Evolutionary conservation across 1,284 basidiomycete genomes (phyloP).

Genomic region (Wallemia hederae): DNA sequence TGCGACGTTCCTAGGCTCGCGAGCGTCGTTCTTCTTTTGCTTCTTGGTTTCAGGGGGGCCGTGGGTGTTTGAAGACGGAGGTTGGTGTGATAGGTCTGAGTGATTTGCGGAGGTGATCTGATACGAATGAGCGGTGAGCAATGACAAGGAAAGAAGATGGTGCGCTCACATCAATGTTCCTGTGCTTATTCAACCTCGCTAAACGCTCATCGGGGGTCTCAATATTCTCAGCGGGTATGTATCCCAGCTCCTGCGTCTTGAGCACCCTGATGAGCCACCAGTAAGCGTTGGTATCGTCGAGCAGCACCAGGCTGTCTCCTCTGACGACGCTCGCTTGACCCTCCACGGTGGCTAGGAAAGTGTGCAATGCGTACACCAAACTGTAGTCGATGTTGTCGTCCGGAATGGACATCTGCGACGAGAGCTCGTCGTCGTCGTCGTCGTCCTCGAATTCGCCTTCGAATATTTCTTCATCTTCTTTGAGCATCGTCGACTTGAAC

Average conservation of each 20-base stretch:
- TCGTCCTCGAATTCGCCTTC: conserved; percentile 15
- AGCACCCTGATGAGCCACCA: conserved; percentile 93
- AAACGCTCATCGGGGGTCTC: conserved; percentile 93
- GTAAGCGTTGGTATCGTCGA: conserved; percentile 90
- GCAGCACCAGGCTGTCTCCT: conserved; percentile 68
- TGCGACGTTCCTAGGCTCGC: conserved; percentile 1
- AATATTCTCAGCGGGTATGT: conserved; percentile 97
- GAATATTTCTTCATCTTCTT: conserved; percentile 9
- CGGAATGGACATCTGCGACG: background rate
- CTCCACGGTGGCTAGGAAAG: conserved; percentile 80
- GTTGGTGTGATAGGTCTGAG: conserved; percentile 8
- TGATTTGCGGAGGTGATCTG: conserved; percentile 13
- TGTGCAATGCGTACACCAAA: conserved; percentile 22
- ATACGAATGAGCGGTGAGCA: background rate
- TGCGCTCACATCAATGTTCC: conserved; percentile 67
- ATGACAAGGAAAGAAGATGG: background rate
- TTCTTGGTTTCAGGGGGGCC: conserved; percentile 6
- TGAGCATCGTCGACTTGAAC: conserved; percentile 9
- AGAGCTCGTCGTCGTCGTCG: conserved; percentile 15
- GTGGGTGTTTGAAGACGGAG: background rate
- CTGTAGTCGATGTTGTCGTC: background rate
- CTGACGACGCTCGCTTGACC: conserved; percentile 90
- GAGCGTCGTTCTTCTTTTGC: conserved; percentile 5
- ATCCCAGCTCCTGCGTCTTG: conserved; percentile 95
- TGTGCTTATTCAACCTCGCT: conserved; percentile 81